Percentiles rank a stretch among this genome's conserved stretches.
These are phyloP conservation scores for Tylopilus subfusipes DNA, from an alignment of 768 basidiomycete genomes.

Conservation along the genomic window DNA sequence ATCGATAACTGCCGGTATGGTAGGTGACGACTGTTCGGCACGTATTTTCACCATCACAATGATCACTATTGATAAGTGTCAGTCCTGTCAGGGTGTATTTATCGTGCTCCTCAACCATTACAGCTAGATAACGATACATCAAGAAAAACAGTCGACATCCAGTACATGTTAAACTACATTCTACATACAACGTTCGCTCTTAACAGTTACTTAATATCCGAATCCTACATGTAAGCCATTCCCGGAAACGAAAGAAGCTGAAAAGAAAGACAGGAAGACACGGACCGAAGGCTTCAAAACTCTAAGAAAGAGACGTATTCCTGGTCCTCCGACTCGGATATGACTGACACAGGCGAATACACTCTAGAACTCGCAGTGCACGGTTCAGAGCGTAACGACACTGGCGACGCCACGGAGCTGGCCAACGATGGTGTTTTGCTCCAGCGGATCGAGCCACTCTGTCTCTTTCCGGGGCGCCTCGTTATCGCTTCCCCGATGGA, in stretches of 20 bases:
- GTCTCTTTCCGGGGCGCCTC: background rate
- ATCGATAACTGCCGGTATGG: too few species aligned
- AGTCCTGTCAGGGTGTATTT: too few species aligned
- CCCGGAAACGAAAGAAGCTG: background rate
- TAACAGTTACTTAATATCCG: background rate
- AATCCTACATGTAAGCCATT: background rate
- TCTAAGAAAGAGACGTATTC: slow-evolving; percentile 30
- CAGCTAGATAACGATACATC: too few species aligned
- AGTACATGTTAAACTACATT: background rate
- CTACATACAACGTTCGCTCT: background rate
- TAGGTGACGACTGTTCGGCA: too few species aligned
- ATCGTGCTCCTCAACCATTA: too few species aligned
- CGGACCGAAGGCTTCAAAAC: slow-evolving; percentile 4
- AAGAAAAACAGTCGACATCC: background rate
- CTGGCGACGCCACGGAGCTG: background rate
- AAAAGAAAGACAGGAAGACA: background rate
- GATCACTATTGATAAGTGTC: too few species aligned
- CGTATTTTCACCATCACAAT: background rate
- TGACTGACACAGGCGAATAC: background rate
- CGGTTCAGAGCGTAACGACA: background rate
- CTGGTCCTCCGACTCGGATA: slow-evolving; percentile 11
- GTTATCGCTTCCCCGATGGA: background rate
- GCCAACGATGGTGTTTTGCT: background rate
- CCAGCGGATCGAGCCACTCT: background rate
- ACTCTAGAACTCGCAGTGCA: background rate